These are phyloP conservation scores for Mycena metata DNA, from an alignment of 768 basidiomycete species.

Conservation along the genomic window DNA sequence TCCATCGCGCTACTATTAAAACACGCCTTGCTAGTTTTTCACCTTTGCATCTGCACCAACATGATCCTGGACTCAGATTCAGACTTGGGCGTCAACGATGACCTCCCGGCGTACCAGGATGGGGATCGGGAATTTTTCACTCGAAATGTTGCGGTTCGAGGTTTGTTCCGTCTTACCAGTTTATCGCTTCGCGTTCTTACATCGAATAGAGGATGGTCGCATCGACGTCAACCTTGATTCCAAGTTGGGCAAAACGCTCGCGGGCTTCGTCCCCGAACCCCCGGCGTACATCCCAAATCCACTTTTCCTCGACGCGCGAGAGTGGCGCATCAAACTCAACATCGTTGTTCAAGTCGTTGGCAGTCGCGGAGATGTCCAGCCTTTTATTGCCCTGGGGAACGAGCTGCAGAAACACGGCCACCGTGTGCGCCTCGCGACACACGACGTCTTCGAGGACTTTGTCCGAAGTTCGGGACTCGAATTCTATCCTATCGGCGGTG, in stretches of 20 bases:
- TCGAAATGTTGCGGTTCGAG: no score
- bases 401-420: conserved; percentile 53
- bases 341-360: conserved; percentile 40
- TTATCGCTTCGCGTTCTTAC: neutral
- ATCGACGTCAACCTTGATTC: conserved; percentile 33
- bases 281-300: conserved; percentile 8
- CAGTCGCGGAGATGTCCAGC: conserved; percentile 60
- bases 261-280: conserved; percentile 26
- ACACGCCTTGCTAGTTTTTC: no score
- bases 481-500: conserved; percentile 60
- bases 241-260: conserved; percentile 25
- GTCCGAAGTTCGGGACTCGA: conserved; percentile 54
- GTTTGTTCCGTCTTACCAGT: neutral
- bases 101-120: no score
- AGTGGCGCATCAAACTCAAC: conserved; percentile 34
- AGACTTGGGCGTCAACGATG: neutral
- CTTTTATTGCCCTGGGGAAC: conserved; percentile 58
- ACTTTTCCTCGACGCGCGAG: neutral
- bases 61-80: neutral
- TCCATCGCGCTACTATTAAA: no score
- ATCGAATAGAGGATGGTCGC: conserved; percentile 25
- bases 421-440: conserved; percentile 60
- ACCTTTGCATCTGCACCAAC: neutral
- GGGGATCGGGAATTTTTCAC: no score
- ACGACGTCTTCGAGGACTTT: conserved; percentile 57